Percentiles rank a stretch among this genome's conserved stretches.
Conservation (phyloP, 371 early-diverging fungal genomes). For the Fennellomyces sp. region DNA sequence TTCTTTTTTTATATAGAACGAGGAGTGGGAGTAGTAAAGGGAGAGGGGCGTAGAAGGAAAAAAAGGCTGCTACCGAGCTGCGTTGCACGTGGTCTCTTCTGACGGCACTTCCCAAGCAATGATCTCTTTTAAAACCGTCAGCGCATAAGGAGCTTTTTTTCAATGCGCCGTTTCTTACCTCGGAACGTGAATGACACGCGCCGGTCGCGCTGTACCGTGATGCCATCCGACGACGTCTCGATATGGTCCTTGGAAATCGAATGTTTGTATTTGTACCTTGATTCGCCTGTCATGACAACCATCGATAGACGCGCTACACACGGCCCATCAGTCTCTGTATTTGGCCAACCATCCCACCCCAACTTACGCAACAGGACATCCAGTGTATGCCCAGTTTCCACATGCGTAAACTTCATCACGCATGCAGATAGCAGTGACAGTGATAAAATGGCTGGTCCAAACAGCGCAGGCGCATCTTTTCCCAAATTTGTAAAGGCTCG, state of each 20-base stretch:
- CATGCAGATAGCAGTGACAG: slow-evolving; percentile 71
- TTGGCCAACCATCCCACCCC: background rate
- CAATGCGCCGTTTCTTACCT: slow-evolving; percentile 1
- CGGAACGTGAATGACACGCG: slow-evolving; percentile 52
- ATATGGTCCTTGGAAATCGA: slow-evolving; percentile 66
- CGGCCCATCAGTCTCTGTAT: background rate
- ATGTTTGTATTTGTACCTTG: slow-evolving; percentile 70
- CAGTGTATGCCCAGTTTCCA: slow-evolving; percentile 23
- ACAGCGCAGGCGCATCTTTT: slow-evolving; percentile 66
- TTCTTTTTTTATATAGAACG: background rate
- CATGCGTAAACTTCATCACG: slow-evolving; percentile 65
- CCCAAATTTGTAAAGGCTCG: too few species aligned
- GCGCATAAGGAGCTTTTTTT: too few species aligned
- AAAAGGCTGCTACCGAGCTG: background rate
- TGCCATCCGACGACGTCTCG: slow-evolving; percentile 36
- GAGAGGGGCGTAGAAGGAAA: background rate
- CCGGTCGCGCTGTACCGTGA: slow-evolving; percentile 33
- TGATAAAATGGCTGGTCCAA: slow-evolving; percentile 68
- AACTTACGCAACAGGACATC: slow-evolving; percentile 55
- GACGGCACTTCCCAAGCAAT: slow-evolving; percentile 24
- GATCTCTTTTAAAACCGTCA: slow-evolving; percentile 10
- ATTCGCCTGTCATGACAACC: slow-evolving; percentile 62
- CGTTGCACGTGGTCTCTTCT: slow-evolving; percentile 5
- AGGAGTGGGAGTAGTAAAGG: background rate
- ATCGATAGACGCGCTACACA: slow-evolving; percentile 62